These are phyloP conservation scores for Radiomyces spectabilis DNA, from an alignment of 192 early-diverging fungal genomes.

Conservation along the genomic window DNA sequence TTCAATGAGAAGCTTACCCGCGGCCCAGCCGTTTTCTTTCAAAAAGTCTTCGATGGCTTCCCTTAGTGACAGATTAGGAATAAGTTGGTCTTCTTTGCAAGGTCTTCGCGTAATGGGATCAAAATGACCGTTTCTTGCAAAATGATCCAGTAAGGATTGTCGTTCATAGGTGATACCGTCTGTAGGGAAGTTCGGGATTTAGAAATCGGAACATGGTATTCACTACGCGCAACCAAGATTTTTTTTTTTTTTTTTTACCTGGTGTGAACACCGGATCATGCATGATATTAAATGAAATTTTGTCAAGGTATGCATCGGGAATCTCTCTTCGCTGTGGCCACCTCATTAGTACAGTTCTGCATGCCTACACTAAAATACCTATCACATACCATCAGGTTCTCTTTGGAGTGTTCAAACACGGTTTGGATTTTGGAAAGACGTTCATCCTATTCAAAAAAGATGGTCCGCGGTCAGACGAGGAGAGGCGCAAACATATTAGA, in stretches of 20 bases:
- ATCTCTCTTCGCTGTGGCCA: constrained; percentile 23
- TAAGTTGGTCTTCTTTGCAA: constrained; percentile 56
- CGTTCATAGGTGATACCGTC: constrained; percentile 73
- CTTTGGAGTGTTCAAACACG: constrained; percentile 47
- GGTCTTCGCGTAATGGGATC: constrained; percentile 70
- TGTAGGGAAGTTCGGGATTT: constrained; percentile 50
- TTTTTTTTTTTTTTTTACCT: constrained; percentile 3
- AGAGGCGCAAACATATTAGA: neutral
- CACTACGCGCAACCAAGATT: neutral
- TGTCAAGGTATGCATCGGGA: constrained; percentile 30
- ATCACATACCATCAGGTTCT: constrained; percentile 31
- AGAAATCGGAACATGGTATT: neutral
- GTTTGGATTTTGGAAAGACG: constrained; percentile 24
- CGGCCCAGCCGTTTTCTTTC: constrained; percentile 54
- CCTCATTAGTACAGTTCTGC: too few relatives aligned
- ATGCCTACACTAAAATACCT: too few relatives aligned
- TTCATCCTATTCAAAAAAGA: constrained; percentile 30
- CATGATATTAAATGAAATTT: constrained; percentile 79
- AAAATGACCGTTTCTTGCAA: constrained; percentile 72
- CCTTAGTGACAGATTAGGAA: constrained; percentile 71
- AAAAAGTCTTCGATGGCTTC: constrained; percentile 58
- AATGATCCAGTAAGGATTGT: constrained; percentile 62
- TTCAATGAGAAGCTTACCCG: constrained; percentile 13
- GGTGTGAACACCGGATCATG: constrained; percentile 46
- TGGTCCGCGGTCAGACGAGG: neutral